These are phyloP conservation scores for Ustilago loliicola DNA, from an alignment of 1,284 basidiomycete species.

Conservation along the genomic window DNA sequence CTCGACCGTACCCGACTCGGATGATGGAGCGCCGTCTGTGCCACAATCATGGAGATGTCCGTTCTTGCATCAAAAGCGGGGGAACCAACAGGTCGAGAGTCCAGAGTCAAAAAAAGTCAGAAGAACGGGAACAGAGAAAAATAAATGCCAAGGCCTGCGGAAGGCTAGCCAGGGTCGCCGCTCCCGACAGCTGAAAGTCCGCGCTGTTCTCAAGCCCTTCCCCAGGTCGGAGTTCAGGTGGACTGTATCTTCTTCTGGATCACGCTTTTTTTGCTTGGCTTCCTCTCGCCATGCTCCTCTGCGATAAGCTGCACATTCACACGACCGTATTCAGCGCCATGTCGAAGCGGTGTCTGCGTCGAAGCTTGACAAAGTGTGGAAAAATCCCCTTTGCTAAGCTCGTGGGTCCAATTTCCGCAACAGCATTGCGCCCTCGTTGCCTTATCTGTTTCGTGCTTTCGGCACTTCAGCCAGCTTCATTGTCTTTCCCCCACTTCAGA, in stretches of 20 bases:
- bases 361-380: background rate
- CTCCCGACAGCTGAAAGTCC: conserved; percentile 7
- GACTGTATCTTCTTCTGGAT: background rate
- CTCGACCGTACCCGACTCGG: too few relatives aligned
- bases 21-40: too few relatives aligned
- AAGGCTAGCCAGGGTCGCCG: background rate
- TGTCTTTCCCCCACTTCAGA: background rate
- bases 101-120: background rate
- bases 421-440: background rate
- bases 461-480: too few relatives aligned
- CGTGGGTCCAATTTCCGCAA: background rate
- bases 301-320: conserved; percentile 8
- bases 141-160: conserved; percentile 21
- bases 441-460: conserved; percentile 1
- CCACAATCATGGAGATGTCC: too few relatives aligned
- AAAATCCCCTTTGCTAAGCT: background rate
- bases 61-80: background rate
- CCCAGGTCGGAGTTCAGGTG: conserved; percentile 22
- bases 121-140: background rate
- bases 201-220: background rate
- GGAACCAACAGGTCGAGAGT: too few relatives aligned
- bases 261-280: background rate
- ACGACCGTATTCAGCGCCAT: background rate
- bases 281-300: conserved; percentile 7
- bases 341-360: too few relatives aligned